These are phyloP conservation scores for Nitzschia sp. DNA, from an alignment of 108 stramenopile species.

Conservation along the genomic window DNA sequence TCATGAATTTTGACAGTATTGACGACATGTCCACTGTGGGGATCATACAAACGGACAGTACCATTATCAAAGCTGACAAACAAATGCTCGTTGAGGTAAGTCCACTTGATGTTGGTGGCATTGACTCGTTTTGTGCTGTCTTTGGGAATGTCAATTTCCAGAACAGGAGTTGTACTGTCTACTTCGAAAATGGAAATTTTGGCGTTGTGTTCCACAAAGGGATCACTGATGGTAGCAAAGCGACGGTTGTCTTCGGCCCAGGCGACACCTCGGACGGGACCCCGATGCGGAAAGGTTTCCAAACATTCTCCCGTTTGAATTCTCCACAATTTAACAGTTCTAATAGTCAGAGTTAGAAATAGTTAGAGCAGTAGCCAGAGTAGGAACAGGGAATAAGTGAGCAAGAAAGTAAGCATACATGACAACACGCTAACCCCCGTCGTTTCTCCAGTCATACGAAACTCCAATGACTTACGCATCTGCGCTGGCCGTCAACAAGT, in stretches of 20 bases:
- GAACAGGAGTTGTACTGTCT: conserved; percentile 57
- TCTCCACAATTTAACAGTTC: conserved; percentile 84
- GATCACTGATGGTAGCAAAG: conserved; percentile 96
- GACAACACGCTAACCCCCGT: too few species aligned
- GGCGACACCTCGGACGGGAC: conserved; percentile 88
- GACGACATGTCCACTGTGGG: conserved; percentile 82
- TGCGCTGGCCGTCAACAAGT: conserved; percentile 81
- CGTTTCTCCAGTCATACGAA: too few species aligned
- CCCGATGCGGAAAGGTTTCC: conserved; percentile 83
- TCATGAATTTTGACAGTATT: conserved; percentile 82
- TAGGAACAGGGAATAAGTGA: neutral
- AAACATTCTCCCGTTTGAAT: conserved; percentile 91
- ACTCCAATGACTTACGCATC: conserved; percentile 61
- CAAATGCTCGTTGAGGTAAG: conserved; percentile 89
- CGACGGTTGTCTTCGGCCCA: conserved; percentile 94
- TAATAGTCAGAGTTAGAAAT: conserved; percentile 2
- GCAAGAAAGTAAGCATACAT: too few species aligned
- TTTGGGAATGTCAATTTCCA: conserved; percentile 90
- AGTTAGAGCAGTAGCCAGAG: neutral
- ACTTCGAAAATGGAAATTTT: conserved; percentile 90
- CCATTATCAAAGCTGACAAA: conserved; percentile 96
- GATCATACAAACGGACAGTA: conserved; percentile 87
- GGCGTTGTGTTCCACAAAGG: conserved; percentile 93
- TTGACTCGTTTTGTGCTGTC: conserved; percentile 70
- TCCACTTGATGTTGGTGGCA: conserved; percentile 89